Percentiles rank a stretch among this genome's conserved stretches.
phyloP scores from a whole-genome alignment of 805 yeast species.

The Saccharomycopsis selenospora region DNA sequence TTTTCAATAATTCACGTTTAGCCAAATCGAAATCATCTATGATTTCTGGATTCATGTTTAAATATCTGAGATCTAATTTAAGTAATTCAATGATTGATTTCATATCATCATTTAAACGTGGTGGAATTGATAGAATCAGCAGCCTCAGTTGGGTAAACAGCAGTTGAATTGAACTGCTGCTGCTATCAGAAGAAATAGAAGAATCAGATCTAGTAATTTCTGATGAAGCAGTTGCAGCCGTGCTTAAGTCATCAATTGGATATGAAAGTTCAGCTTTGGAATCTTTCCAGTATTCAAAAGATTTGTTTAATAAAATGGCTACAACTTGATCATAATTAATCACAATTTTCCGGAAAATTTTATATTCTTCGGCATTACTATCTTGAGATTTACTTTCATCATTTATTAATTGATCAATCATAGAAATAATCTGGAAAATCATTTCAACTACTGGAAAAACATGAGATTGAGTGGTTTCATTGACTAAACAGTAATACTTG shows the following conservation, averaged over 20 bases:
- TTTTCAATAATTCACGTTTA: constrained; percentile 1
- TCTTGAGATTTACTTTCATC: not conserved
- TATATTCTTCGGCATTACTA: too few relatives aligned
- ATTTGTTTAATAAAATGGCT: constrained; percentile 6
- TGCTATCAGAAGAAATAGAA: too few relatives aligned
- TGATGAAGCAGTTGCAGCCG: too few relatives aligned
- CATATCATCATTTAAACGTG: not conserved
- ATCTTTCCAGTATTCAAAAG: constrained; percentile 16
- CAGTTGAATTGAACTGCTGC: not conserved
- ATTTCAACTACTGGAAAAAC: not conserved
- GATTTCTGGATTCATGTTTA: constrained; percentile 6
- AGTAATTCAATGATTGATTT: constrained; percentile 13
- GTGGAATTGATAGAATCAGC: not conserved
- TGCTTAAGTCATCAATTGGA: not conserved
- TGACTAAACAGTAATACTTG: not conserved
- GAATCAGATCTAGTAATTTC: too few relatives aligned
- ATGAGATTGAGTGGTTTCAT: not conserved
- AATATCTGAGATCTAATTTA: constrained; percentile 17
- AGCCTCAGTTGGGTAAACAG: not conserved
- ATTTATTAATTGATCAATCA: not conserved
- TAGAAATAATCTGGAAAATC: not conserved
- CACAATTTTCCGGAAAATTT: not conserved
- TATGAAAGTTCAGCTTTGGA: constrained; percentile 6
- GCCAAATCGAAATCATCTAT: constrained; percentile 2
- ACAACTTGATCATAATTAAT: not conserved